These are phyloP conservation scores for Vitis vinifera DNA, from an alignment of 164 flowering plant species.

Conservation along the genomic window DNA sequence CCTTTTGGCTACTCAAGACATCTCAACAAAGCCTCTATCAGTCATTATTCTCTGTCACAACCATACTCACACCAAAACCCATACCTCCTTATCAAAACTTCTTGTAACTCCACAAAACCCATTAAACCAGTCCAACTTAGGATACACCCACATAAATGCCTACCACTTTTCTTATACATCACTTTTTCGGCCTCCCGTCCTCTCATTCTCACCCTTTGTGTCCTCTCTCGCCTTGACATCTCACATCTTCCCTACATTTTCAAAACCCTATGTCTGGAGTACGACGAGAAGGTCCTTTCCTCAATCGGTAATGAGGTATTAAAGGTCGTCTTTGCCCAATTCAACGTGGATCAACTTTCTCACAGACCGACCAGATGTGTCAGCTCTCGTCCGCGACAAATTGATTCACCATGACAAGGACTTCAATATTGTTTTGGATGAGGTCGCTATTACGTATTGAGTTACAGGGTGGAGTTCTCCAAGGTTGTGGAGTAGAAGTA, in stretches of 20 bases:
- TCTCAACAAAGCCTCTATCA: too few species aligned
- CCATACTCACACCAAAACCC: too few species aligned
- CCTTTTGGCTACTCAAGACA: too few species aligned
- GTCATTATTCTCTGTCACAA: too few species aligned
- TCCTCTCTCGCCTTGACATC: conserved; percentile 76
- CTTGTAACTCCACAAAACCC: too few species aligned
- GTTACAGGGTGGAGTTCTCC: conserved; percentile 62
- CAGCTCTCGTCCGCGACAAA: conserved; percentile 70
- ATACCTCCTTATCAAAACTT: too few species aligned
- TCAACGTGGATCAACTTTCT: conserved; percentile 84
- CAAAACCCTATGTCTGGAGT: conserved; percentile 72
- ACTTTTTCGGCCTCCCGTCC: too few species aligned
- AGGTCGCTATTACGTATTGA: conserved; percentile 88
- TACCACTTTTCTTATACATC: too few species aligned
- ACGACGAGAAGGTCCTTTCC: conserved; percentile 87
- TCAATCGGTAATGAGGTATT: conserved; percentile 87
- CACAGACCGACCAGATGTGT: conserved; percentile 84
- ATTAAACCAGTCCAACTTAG: too few species aligned
- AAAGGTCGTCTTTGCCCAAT: conserved; percentile 85
- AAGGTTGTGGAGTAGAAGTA: conserved; percentile 79
- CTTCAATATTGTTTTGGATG: conserved; percentile 67
- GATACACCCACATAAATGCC: too few species aligned
- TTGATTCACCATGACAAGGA: conserved; percentile 49
- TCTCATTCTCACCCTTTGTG: conserved; percentile 70
- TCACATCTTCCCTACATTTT: conserved; percentile 56